A percentile compares a stretch with the other conserved stretches of the same genome.
Evolutionary conservation across 2,329 filamentous ascomycete species (phyloP).

Genomic region (Colletotrichum lentis): DNA sequence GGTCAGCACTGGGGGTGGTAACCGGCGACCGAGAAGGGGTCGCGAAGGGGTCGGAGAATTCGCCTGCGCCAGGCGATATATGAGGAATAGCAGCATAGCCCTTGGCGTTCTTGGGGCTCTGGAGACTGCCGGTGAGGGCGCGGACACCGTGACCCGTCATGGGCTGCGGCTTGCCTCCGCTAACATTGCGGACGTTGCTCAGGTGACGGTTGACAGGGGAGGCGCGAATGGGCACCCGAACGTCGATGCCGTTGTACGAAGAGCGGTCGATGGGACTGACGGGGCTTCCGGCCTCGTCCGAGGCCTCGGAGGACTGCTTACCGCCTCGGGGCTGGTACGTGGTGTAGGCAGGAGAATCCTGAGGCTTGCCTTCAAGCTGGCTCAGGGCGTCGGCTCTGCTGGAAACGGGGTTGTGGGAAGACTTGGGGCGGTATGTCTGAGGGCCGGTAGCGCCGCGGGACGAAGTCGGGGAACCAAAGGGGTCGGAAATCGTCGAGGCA

Average conservation of each 20-base stretch:
- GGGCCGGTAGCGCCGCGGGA: conserved; percentile 18
- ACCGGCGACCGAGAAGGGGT: conserved; percentile 22
- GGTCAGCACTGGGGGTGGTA: conserved; percentile 8
- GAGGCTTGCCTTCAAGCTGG: conserved; percentile 29
- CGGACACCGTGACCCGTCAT: conserved; percentile 22
- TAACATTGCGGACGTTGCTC: conserved; percentile 26
- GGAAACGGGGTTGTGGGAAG: conserved; percentile 4
- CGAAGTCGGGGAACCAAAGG: conserved; percentile 27
- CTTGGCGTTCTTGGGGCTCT: neutral
- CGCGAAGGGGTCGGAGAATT: conserved; percentile 24
- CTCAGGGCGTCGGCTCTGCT: conserved; percentile 32
- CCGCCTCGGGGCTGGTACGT: conserved; percentile 27
- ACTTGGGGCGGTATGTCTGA: conserved; percentile 35
- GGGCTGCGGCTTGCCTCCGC: conserved; percentile 5
- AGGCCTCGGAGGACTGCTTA: neutral
- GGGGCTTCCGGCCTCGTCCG: neutral
- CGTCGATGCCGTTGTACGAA: conserved; percentile 20
- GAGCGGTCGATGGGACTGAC: conserved; percentile 14
- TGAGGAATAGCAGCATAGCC: conserved; percentile 22
- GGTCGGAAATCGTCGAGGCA: conserved; percentile 24
- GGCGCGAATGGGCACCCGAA: conserved; percentile 18
- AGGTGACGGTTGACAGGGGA: conserved; percentile 32
- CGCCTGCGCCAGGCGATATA: conserved; percentile 8
- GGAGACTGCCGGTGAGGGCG: conserved; percentile 10
- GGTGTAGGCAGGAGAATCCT: neutral